phyloP scores from a whole-genome alignment of 2,329 filamentous ascomycete genomes.

The Sarocladium oryzae region DNA sequence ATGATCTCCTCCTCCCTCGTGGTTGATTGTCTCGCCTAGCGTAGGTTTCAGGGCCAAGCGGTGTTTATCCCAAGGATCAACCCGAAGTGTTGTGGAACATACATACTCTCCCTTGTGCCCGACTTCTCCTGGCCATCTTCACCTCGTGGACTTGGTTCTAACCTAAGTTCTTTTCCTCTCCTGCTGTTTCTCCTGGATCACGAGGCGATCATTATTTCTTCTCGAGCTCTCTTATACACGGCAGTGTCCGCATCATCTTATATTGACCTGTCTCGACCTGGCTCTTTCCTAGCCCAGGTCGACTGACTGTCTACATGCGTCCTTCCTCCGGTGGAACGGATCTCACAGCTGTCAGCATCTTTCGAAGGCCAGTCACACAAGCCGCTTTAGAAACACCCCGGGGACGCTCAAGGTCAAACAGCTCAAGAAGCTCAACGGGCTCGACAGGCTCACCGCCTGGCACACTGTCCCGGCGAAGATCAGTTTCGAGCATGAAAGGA shows the following conservation, averaged over 20 bases:
- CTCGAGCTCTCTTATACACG: conserved; percentile 1
- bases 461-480: conserved; percentile 21
- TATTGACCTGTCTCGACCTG: conserved; percentile 1
- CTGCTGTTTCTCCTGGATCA: neutral
- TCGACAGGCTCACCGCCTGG: neutral
- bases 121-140: neutral
- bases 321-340: conserved; percentile 7
- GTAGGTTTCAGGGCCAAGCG: conserved; percentile 3
- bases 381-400: conserved; percentile 2
- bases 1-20: conserved; percentile 7
- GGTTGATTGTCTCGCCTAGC: conserved; percentile 5
- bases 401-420: neutral
- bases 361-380: conserved; percentile 6
- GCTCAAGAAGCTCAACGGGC: conserved; percentile 3
- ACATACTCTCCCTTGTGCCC: conserved; percentile 9
- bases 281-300: neutral
- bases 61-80: neutral
- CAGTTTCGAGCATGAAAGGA: conserved; percentile 33
- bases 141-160: conserved; percentile 2
- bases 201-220: conserved; percentile 6
- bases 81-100: conserved; percentile 9
- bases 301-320: neutral
- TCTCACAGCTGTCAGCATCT: conserved; percentile 1
- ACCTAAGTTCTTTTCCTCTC: neutral
- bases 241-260: neutral